These are phyloP conservation scores for Cadophora sp. DNA, from an alignment of 2,329 filamentous ascomycete genomes.

Conservation along the genomic window DNA sequence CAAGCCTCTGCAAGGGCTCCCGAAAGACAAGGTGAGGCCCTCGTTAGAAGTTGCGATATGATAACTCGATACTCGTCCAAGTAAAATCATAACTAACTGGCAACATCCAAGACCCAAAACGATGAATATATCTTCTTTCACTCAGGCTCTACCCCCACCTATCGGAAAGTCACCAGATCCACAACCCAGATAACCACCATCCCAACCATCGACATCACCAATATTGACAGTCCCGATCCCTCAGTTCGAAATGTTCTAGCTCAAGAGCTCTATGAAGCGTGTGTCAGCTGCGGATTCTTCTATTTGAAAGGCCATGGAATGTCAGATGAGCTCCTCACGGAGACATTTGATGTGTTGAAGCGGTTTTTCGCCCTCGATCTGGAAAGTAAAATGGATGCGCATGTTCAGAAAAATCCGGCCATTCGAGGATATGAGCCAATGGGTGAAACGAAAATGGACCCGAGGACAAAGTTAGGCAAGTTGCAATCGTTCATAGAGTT, in stretches of 20 bases:
- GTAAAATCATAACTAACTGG: background rate
- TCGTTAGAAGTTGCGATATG: background rate
- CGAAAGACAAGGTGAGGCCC: background rate
- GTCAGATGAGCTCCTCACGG: conserved; percentile 10
- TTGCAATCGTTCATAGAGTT: too few relatives aligned
- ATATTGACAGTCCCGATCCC: conserved; percentile 4
- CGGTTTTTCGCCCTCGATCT: conserved; percentile 16
- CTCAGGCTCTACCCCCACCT: conserved; percentile 22
- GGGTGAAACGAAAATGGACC: conserved; percentile 22
- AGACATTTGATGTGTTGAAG: conserved; percentile 19
- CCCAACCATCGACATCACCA: conserved; percentile 22
- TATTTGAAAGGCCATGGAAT: conserved; percentile 20
- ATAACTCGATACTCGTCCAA: background rate
- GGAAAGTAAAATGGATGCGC: conserved; percentile 23
- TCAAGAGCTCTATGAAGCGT: conserved; percentile 16
- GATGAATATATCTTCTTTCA: conserved; percentile 22
- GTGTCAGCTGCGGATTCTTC: conserved; percentile 23
- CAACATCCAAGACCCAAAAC: background rate
- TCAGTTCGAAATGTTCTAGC: conserved; percentile 13
- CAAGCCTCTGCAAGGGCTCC: background rate
- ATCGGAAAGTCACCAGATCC: conserved; percentile 18
- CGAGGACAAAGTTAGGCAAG: conserved; percentile 8
- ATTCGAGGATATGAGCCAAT: conserved; percentile 25
- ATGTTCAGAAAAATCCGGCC: conserved; percentile 26
- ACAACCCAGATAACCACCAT: conserved; percentile 16